Base-by-base conservation (phyloP, 768 basidiomycete species). In the Kwoniella dejecticola region DNA sequence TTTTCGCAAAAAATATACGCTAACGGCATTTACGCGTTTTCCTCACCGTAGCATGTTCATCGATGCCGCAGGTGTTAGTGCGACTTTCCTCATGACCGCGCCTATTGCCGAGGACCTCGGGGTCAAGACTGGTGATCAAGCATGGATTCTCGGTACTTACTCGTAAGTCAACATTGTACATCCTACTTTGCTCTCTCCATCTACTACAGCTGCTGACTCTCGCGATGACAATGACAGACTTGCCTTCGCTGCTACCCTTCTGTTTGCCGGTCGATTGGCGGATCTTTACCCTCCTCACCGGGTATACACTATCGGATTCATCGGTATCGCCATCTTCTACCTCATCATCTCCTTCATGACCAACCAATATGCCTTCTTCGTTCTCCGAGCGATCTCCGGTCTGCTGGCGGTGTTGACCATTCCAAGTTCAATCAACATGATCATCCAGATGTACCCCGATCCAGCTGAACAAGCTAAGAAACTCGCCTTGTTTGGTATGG, bases 271-370 rank as follows among this genome's bases (percentile, higher is more conserved):
- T 44, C 72, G 74, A 45, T 50, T 75, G 2, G 63, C 74, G 24
- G 74, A 75, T 50, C 55, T 77, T 8, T 72, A 69, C 65, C 61
- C 71, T 4, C 71, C 74, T 30, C 69, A 74, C 46, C 52, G 64
- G 40, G 58, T 74, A n/a, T 77, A 72, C 68, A 72, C 70, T 29
- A 41, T 67, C 54, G 76, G 76, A 8, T 76, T 77, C 64, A 58
- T 69, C 53, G 71, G 71, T 52, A 62, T 77, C 33, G 72, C 71
- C 31, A 41, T 74, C 40, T 71, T 76, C 71, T 74, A 69, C 61
- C 64, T 77, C 23, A 69, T 71, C 69, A 70, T 72, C 45, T 70
- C 68, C 7, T 76, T 73, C 63, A 74, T 72, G 70, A 64, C 44
- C 24, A 57, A 77, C 57, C 60, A 72, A 55, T 68, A 70, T 50